Evolutionary conservation across 805 yeast species (phyloP), one percentile per base, ranked within the genome.

Genomic region (Candida ponderosae): DNA sequence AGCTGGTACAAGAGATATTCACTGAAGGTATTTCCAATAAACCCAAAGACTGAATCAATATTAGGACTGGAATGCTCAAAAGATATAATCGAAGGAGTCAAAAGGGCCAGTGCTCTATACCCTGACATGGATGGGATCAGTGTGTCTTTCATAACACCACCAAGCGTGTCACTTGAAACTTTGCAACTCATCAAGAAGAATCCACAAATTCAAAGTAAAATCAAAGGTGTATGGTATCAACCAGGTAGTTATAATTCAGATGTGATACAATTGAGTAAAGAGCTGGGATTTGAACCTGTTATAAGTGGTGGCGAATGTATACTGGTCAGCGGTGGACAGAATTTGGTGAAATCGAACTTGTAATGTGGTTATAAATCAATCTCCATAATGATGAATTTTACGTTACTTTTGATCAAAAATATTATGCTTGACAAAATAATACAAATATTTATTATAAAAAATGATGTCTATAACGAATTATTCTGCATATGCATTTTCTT

Each of bases 171-270:
- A 2, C 60, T 68, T 15, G 54, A 66, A 6, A 53, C 68, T 0
- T 50, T 79, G 28, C 56, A 64, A 10, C 5, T 13, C 5, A 11
- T 24, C 9, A 7, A 24, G 13, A 13, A 24, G 5, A 65, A 65
- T 14, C 57, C 73, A 40, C 48, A 56, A 23, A 36, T 50, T 14
- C 37, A 51, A 6, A 51, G 52, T 9, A 39, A 59, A 0, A 59
- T 81, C 14, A 71, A 70, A 47, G 76, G 80, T 1, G 60, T 83
- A 14, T 86, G 95, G 95, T 78, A 82, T 46, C 95, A 85, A 51
- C 95, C 95, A 0, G 95, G 94, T 0, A 72, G 87, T 18, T 83
- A 73, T 46, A 78, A 81, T 48, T 50, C 53, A 3, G 66, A 62
- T 11, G 74, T 72, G 4, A 61, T 81, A 15, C 60, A 68, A 1